phyloP scores from a whole-genome alignment of 306 rosid genomes.

The Fragaria nilgerrensis region DNA sequence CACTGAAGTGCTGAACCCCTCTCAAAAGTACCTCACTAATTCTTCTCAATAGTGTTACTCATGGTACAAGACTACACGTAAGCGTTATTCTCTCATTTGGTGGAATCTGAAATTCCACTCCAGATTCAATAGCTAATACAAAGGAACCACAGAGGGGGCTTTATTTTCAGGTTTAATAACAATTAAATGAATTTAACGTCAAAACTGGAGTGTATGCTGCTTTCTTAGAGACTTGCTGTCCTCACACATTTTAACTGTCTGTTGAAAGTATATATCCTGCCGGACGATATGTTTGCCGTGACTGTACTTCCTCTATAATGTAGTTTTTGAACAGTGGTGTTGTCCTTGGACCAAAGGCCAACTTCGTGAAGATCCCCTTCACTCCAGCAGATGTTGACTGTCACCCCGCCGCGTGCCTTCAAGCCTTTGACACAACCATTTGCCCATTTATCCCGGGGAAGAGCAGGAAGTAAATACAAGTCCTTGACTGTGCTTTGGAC shows the following conservation, averaged over 20 bases:
- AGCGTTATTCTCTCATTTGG: neutral
- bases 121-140: neutral
- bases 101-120: neutral
- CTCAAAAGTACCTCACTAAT: neutral
- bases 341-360: constrained; percentile 64
- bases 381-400: constrained; percentile 74
- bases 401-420: constrained; percentile 72
- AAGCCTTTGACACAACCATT: constrained; percentile 81
- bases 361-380: constrained; percentile 70
- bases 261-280: constrained; percentile 58
- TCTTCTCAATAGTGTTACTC: too few relatives aligned
- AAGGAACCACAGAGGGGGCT: neutral
- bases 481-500: constrained; percentile 77
- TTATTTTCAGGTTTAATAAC: neutral
- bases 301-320: constrained; percentile 57
- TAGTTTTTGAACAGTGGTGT: constrained; percentile 35
- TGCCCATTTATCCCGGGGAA: constrained; percentile 77
- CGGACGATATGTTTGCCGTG: constrained; percentile 32
- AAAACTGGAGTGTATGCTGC: constrained; percentile 1
- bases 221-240: constrained; percentile 12
- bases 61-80: neutral
- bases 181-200: neutral
- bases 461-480: constrained; percentile 70
- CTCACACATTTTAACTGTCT: constrained; percentile 51
- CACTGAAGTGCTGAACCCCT: too few relatives aligned